These are phyloP conservation scores for Pichia paraexigua DNA, from an alignment of 805 yeast species.

Conservation along the genomic window DNA sequence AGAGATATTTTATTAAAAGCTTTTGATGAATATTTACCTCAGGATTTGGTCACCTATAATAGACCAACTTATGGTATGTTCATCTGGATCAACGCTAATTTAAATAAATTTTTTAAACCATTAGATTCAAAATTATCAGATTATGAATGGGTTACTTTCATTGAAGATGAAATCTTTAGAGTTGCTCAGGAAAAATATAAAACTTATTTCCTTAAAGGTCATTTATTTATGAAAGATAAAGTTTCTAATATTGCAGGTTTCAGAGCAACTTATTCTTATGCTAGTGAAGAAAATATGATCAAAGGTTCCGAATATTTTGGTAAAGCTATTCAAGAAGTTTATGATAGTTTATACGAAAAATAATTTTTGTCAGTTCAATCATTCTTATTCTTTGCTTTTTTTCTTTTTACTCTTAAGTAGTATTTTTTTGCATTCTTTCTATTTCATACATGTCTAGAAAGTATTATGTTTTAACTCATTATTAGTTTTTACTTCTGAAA, in stretches of 20 bases:
- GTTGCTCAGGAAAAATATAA: constrained; percentile 19
- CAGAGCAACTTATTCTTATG: constrained; percentile 28
- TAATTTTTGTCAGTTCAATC: not conserved
- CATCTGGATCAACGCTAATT: constrained; percentile 35
- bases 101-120: constrained; percentile 31
- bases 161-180: constrained; percentile 23
- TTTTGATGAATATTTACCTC: constrained; percentile 39
- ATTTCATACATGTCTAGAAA: too few relatives aligned
- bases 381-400: not conserved
- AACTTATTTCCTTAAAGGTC: constrained; percentile 27
- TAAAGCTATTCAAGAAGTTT: constrained; percentile 15
- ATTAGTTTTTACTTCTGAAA: too few relatives aligned
- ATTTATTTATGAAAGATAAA: constrained; percentile 27
- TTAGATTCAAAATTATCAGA: constrained; percentile 32
- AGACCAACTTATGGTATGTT: constrained; percentile 41
- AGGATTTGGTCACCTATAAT: constrained; percentile 33
- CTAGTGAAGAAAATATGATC: constrained; percentile 19
- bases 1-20: constrained; percentile 51
- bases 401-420: not conserved
- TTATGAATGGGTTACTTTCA: constrained; percentile 23
- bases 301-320: constrained; percentile 24
- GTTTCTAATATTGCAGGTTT: constrained; percentile 19
- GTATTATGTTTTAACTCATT: too few relatives aligned
- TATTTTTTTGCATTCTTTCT: not conserved
- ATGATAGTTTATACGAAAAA: constrained; percentile 10